Conservation (phyloP, 2,329 filamentous ascomycete species). For the Bisporella sp. region DNA sequence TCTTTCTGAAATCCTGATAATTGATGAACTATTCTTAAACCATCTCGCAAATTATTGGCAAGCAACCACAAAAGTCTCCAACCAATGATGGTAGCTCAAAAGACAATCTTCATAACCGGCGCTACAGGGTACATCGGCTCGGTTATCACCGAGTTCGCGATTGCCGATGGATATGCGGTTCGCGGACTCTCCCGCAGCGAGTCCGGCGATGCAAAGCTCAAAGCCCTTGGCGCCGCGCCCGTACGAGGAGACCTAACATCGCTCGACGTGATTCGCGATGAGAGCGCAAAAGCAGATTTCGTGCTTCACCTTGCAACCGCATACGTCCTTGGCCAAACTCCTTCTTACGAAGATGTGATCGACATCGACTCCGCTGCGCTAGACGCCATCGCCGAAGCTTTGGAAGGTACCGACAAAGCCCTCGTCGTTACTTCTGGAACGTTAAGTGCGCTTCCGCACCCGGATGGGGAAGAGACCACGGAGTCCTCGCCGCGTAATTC, state of each 20-base stretch:
- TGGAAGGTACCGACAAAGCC: constrained; percentile 30
- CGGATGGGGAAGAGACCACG: constrained; percentile 25
- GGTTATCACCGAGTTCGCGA: constrained; percentile 29
- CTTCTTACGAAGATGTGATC: constrained; percentile 22
- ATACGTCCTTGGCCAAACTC: constrained; percentile 24
- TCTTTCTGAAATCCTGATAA: no score
- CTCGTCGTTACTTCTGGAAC: constrained; percentile 31
- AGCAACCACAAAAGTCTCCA: no score
- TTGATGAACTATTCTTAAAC: no score
- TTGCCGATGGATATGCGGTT: constrained; percentile 33
- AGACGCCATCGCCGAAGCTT: constrained; percentile 30
- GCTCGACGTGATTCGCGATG: constrained; percentile 31
- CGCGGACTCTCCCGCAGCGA: constrained; percentile 34
- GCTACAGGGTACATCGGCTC: constrained; percentile 34
- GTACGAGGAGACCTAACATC: constrained; percentile 34
- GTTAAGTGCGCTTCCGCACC: constrained; percentile 18
- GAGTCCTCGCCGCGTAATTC: constrained; percentile 13
- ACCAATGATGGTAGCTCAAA: no score
- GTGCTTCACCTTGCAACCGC: constrained; percentile 34
- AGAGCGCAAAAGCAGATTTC: constrained; percentile 34
- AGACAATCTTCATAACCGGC: constrained; percentile 33
- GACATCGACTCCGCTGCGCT: constrained; percentile 30
- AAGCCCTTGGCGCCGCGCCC: constrained; percentile 31
- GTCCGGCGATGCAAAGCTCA: constrained; percentile 29
- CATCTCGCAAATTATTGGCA: no score